These are phyloP conservation scores for Letharia lupina DNA, from an alignment of 495 filamentous ascomycete genomes.

Conservation along the genomic window DNA sequence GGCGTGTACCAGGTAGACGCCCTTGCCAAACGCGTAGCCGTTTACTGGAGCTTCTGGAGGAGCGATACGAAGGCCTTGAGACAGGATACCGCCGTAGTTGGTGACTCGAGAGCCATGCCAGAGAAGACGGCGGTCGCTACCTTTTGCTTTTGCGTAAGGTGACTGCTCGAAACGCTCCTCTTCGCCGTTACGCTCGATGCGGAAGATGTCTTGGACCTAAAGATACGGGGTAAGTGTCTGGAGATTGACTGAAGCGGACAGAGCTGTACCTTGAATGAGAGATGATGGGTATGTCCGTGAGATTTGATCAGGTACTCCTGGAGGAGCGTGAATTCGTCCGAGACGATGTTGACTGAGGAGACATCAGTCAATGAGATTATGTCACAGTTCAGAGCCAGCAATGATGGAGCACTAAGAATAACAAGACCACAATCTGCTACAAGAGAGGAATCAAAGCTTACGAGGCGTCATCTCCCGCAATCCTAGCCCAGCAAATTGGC, in stretches of 20 bases:
- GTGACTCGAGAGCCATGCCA: slow-evolving; percentile 70
- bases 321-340: slow-evolving; percentile 54
- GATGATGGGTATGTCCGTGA: slow-evolving; percentile 50
- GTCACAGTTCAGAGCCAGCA: neutral
- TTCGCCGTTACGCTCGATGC: slow-evolving; percentile 66
- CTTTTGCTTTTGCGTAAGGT: slow-evolving; percentile 32
- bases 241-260: neutral
- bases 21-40: slow-evolving; percentile 76
- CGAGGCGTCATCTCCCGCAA: slow-evolving; percentile 62
- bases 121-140: slow-evolving; percentile 58
- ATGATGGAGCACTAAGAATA: too few relatives aligned
- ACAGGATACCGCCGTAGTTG: slow-evolving; percentile 77
- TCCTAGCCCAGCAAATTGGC: slow-evolving; percentile 56
- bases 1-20: neutral
- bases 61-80: slow-evolving; percentile 77
- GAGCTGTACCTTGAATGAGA: slow-evolving; percentile 37
- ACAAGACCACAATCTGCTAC: neutral
- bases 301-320: slow-evolving; percentile 55
- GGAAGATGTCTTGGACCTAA: slow-evolving; percentile 62
- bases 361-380: neutral
- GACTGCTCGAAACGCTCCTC: slow-evolving; percentile 51
- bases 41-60: slow-evolving; percentile 71
- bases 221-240: slow-evolving; percentile 10
- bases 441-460: slow-evolving; percentile 24
- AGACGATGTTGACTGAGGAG: slow-evolving; percentile 39